Evolutionary conservation across 306 rosid genomes (phyloP).

Genomic region (Psophocarpus tetragonolobus): DNA sequence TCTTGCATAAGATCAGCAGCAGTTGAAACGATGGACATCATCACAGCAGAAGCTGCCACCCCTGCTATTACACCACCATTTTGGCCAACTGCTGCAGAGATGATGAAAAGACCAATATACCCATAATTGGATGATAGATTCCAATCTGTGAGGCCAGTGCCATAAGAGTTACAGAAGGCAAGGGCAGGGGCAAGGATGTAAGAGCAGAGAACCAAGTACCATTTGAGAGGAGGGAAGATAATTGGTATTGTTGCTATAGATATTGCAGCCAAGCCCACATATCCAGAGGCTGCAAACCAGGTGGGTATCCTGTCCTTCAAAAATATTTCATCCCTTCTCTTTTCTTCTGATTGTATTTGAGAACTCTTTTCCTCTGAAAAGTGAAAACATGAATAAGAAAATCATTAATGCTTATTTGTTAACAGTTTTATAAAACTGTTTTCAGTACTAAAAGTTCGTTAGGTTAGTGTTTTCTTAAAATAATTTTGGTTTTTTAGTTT

Average conservation of each 20-base stretch:
- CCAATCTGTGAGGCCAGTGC: constrained; percentile 91
- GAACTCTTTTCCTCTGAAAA: constrained; percentile 63
- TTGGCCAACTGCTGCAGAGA: constrained; percentile 75
- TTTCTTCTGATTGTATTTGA: constrained; percentile 50
- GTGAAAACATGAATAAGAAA: constrained; percentile 34
- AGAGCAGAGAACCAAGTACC: constrained; percentile 84
- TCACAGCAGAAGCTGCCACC: constrained; percentile 74
- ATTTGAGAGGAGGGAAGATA: constrained; percentile 89
- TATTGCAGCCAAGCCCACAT: constrained; percentile 74
- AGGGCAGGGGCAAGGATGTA: constrained; percentile 89
- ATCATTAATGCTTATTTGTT: no score
- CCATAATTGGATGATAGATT: constrained; percentile 79
- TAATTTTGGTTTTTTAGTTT: no score
- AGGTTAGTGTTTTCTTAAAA: no score
- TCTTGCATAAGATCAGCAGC: constrained; percentile 99
- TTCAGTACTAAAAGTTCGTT: no score
- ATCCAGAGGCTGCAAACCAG: constrained; percentile 91
- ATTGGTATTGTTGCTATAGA: constrained; percentile 72
- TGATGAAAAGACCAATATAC: constrained; percentile 83
- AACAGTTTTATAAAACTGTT: no score
- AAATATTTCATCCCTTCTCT: constrained; percentile 67
- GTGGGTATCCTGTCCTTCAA: constrained; percentile 78
- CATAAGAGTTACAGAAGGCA: constrained; percentile 96
- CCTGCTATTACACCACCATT: constrained; percentile 94
- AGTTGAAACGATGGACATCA: constrained; percentile 94